Evolutionary conservation across 768 basidiomycete genomes (phyloP).

Genomic region (Xerocomus spinulosus): DNA sequence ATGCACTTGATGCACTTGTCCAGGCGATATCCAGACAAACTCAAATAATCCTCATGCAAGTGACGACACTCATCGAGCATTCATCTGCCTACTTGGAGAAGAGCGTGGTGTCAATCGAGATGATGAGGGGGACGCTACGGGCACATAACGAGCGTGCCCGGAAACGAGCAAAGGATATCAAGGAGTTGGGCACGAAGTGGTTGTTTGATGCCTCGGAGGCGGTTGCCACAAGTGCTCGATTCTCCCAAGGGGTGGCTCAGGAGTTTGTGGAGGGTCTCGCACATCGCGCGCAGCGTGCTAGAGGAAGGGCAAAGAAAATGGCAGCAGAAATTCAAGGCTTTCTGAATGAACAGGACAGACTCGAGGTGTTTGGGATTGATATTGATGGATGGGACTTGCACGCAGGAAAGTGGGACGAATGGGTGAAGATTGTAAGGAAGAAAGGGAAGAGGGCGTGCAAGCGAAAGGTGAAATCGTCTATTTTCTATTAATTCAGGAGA

Average conservation of each 20-base stretch:
- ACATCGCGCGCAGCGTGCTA: slow-evolving; percentile 41
- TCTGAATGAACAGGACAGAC: slow-evolving; percentile 19
- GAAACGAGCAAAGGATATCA: slow-evolving; percentile 49
- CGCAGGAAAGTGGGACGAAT: slow-evolving; percentile 19
- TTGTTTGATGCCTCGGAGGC: slow-evolving; percentile 40
- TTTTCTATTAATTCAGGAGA: slow-evolving; percentile 10
- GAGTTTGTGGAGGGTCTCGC: slow-evolving; percentile 34
- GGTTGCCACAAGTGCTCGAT: slow-evolving; percentile 37
- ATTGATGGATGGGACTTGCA: slow-evolving; percentile 16
- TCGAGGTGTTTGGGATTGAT: slow-evolving; percentile 12
- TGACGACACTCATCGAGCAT: slow-evolving; percentile 40
- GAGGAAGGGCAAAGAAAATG: slow-evolving; percentile 42
- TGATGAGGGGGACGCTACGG: slow-evolving; percentile 38
- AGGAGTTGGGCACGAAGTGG: slow-evolving; percentile 44
- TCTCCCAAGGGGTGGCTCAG: slow-evolving; percentile 42
- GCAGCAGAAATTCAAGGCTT: slow-evolving; percentile 32
- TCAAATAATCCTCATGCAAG: slow-evolving; percentile 25
- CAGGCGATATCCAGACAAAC: slow-evolving; percentile 46
- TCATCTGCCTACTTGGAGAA: slow-evolving; percentile 37
- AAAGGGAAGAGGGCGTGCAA: slow-evolving; percentile 12
- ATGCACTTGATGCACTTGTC: slow-evolving; percentile 56
- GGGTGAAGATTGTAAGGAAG: slow-evolving; percentile 5
- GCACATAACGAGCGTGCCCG: slow-evolving; percentile 50
- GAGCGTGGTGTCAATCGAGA: slow-evolving; percentile 34
- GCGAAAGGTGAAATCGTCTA: slow-evolving; percentile 8